Base-by-base conservation (phyloP, 2,329 filamentous ascomycete genomes). In the Helotiales sp. region DNA sequence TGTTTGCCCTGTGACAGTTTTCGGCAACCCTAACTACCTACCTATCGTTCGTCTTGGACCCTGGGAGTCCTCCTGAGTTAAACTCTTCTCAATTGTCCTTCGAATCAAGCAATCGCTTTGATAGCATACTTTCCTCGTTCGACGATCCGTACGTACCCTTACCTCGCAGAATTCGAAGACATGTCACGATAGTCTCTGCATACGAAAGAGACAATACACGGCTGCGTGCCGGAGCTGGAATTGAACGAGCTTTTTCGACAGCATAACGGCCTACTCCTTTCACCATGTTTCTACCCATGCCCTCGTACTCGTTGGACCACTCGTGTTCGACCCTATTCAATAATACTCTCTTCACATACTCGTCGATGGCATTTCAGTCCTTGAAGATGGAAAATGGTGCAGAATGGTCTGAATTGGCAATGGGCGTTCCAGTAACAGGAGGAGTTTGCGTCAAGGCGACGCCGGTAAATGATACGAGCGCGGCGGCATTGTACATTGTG, bases 291-390 rank as follows among this genome's bases (percentile, higher is more conserved):
- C 83, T 90, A 65, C 93, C 93, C 58, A 81, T 88, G 75, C 93
- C 93, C 61, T 82, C 86, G 62, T 85, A 88, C 76, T 83, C 89
- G 70, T 82, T 97, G 77, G 86, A 89, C 78, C 88, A 90, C 79
- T 89, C 92, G 75, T 98, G 95, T 80, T 93, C 93, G 66, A 87
- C 91, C 75, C 86, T 97, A 69, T 84, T 92, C 82, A 84, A 93
- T 77, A 89, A 93, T 78, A 93, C 89, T 13, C 87, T 98, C 62
- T 98, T 96, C 81, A 89, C 91, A 54, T 97, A 93, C 78, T 92
- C 93, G 6, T 80, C 88, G 8, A 80, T 87, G 55, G 91, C 88
- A 30, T 94, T 98, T 74, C 87, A 93, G 77, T 91, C 91, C 8
- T 80, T 98, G 71, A 79, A 84, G 13, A 80, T 98, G 70, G 80